Evolutionary conservation across 1,284 basidiomycete genomes (phyloP), one percentile per base, ranked within the genome.

Genomic region (Trametes hirsuta): DNA sequence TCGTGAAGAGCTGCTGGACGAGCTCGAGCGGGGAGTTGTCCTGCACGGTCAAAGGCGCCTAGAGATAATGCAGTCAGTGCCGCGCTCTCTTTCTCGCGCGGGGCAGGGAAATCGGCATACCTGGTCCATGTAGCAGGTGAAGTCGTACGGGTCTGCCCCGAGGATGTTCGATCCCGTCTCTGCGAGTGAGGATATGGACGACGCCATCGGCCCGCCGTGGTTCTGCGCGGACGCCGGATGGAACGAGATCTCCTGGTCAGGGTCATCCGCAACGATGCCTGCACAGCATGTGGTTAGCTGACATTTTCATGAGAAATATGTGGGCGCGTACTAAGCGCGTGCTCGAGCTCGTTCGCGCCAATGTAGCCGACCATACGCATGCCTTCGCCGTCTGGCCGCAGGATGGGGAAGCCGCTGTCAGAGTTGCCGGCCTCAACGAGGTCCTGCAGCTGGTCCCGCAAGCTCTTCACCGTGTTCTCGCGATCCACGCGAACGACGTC

Each of bases 351-450:
- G 71, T 89, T 94, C 36, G 90, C 86, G 0, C 95, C 94, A 62
- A 98, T 91, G 74, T 96, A 97, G 3, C 95, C 97, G n/a, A 94
- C 83, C 80, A 97, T 84, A 42, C 91, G 83, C 65, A 83, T 65
- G 37, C 83, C 81, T 22, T 80, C 77, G 3, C 66, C 68, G 71
- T 77, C 82, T 24, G 66, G 75, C 64, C 80, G 76, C 50, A 96
- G 72, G 58, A 98, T 90, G 0, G 96, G 96, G 75, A 99, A 95
- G 1, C 95, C 96, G 40, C 87, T 83, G 71, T 97, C 95, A n/a
- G 88, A 84, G 53, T 85, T 81, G 10, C 90, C 91, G 15, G 80
- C 74, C 15, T 79, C 72, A 52, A 87, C 77, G 15, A 91, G 77
- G 3, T 72, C 74, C 64, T 85, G 80, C 11, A 95, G 81, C 69